Evolutionary conservation across 2,329 filamentous ascomycete species (phyloP).

Genomic region (Cladophialophora chaetospira): DNA sequence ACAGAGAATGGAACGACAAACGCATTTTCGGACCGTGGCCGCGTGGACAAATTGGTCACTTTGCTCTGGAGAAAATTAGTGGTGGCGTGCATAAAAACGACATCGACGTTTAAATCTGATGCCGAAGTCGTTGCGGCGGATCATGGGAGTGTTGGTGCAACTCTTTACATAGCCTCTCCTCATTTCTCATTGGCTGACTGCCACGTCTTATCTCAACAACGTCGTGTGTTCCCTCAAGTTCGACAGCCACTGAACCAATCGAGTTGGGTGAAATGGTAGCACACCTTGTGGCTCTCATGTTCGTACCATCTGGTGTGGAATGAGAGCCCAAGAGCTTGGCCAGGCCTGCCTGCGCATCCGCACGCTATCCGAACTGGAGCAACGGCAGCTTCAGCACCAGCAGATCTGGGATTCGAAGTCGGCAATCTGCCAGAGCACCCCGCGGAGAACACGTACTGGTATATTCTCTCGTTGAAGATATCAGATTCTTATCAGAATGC

Average conservation of each 20-base stretch:
- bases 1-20: no score
- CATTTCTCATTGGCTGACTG: neutral
- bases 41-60: no score
- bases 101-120: neutral
- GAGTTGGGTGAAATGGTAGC: no score
- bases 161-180: neutral
- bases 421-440: conserved; percentile 11
- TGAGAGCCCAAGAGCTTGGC: no score
- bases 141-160: neutral
- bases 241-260: neutral
- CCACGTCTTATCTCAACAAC: neutral
- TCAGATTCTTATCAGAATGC: conserved; percentile 12
- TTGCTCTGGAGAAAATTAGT: no score
- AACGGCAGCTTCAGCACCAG: neutral
- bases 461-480: neutral
- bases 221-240: neutral
- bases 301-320: no score
- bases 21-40: no score
- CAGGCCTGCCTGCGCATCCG: no score
- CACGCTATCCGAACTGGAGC: neutral
- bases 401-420: conserved; percentile 9
- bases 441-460: conserved; percentile 21
- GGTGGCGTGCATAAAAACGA: no score
- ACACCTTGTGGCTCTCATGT: no score
- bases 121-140: neutral